Conservation (phyloP, 2,329 filamentous ascomycete genomes). For the Zymoseptoria crescenta region DNA sequence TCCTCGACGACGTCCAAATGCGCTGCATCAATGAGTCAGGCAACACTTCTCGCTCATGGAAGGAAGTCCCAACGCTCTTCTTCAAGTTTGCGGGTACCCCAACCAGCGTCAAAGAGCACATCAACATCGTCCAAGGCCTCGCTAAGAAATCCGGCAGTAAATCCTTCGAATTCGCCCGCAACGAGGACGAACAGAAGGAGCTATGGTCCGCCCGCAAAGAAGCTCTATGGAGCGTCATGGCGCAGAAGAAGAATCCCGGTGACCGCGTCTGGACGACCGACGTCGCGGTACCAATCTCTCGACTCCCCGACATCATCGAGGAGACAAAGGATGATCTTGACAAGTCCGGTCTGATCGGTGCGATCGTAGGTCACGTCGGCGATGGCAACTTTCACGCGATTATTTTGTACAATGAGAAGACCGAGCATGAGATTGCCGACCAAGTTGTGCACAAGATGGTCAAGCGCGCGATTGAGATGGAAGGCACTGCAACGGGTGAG, state of each 20-base stretch:
- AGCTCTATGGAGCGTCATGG: constrained; percentile 65
- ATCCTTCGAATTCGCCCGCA: constrained; percentile 62
- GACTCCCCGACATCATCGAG: constrained; percentile 66
- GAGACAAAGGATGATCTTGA: constrained; percentile 62
- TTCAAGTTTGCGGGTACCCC: constrained; percentile 67
- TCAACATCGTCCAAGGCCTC: constrained; percentile 57
- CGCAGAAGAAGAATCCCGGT: constrained; percentile 50
- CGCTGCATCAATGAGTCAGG: constrained; percentile 60
- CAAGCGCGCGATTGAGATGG: constrained; percentile 68
- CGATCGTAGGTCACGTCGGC: constrained; percentile 65
- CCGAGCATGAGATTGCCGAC: constrained; percentile 58
- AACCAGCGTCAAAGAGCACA: constrained; percentile 67
- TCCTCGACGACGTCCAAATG: constrained; percentile 90
- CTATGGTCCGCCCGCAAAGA: constrained; percentile 71
- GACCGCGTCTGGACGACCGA: constrained; percentile 73
- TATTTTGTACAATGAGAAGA: constrained; percentile 55
- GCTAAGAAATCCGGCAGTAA: constrained; percentile 53
- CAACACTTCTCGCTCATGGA: constrained; percentile 57
- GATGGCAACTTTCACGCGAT: constrained; percentile 69
- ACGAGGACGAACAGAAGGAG: constrained; percentile 56
- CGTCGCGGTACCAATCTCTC: constrained; percentile 68
- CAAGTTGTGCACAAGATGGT: constrained; percentile 75
- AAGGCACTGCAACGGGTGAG: constrained; percentile 79
- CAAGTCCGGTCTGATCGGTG: constrained; percentile 54
- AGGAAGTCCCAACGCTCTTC: constrained; percentile 63